These are phyloP conservation scores for Colletotrichum theobromicola DNA, from an alignment of 2,329 filamentous ascomycete genomes.

Conservation along the genomic window DNA sequence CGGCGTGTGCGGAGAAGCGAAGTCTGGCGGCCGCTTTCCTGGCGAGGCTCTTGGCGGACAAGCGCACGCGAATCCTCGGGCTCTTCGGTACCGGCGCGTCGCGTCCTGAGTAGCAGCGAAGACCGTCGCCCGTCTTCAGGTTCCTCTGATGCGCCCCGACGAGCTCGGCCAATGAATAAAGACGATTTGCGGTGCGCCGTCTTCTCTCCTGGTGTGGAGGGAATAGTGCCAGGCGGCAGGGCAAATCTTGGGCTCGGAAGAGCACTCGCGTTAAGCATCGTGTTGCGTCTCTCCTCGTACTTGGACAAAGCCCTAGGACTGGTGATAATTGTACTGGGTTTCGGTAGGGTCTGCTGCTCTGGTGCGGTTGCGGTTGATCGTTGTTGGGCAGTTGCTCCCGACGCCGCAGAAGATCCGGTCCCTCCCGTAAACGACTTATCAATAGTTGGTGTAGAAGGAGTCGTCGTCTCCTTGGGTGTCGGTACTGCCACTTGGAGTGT, in stretches of 20 bases:
- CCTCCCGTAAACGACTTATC: conserved; percentile 42
- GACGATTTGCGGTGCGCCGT: conserved; percentile 57
- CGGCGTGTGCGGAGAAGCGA: conserved; percentile 52
- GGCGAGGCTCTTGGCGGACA: not conserved
- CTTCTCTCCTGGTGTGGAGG: conserved; percentile 45
- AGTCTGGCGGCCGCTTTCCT: conserved; percentile 40
- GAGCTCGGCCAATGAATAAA: conserved; percentile 50
- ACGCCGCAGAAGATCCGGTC: not conserved
- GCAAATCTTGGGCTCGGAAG: conserved; percentile 51
- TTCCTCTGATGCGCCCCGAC: conserved; percentile 55
- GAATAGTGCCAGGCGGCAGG: conserved; percentile 31
- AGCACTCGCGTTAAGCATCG: conserved; percentile 48
- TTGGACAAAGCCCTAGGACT: conserved; percentile 56
- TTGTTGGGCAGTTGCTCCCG: conserved; percentile 37
- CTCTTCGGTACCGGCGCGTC: conserved; percentile 52
- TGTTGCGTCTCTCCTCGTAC: conserved; percentile 58
- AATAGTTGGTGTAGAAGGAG: conserved; percentile 49
- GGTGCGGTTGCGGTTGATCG: conserved; percentile 47
- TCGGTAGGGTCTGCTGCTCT: conserved; percentile 38
- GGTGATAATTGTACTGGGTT: conserved; percentile 31
- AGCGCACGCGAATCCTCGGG: conserved; percentile 50
- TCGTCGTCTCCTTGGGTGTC: conserved; percentile 27
- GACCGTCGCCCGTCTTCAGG: conserved; percentile 56
- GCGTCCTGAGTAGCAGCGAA: conserved; percentile 50
- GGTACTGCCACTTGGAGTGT: conserved; percentile 25